These are phyloP conservation scores for Eudorina sp. DNA, from an alignment of 139 green algal genomes.

Conservation along the genomic window DNA sequence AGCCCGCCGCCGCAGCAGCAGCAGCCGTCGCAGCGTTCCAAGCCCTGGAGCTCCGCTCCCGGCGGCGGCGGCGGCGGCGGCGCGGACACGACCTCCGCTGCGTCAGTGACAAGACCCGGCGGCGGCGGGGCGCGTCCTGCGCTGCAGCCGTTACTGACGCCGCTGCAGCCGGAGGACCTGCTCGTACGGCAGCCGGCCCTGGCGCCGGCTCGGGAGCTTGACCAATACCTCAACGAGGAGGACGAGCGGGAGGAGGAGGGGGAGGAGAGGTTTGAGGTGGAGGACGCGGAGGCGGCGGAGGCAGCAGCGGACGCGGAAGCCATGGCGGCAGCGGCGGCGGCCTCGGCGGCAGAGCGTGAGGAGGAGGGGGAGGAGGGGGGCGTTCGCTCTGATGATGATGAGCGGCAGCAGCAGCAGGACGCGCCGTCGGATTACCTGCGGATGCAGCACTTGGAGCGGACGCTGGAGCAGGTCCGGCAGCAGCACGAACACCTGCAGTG, in stretches of 20 bases:
- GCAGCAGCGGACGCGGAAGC: background rate
- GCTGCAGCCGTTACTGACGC: too few species aligned
- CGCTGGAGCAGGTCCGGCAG: background rate
- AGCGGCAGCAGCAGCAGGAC: background rate
- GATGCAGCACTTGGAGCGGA: background rate
- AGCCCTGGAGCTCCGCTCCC: too few species aligned
- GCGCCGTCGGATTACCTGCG: background rate
- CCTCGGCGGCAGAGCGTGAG: too few species aligned
- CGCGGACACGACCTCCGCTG: background rate
- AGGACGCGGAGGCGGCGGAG: background rate
- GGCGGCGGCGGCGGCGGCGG: too few species aligned
- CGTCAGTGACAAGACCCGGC: too few species aligned
- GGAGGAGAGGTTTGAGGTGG: background rate
- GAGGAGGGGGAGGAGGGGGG: too few species aligned
- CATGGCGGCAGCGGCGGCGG: background rate
- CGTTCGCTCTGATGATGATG: too few species aligned
- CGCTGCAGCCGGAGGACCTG: background rate
- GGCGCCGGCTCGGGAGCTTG: background rate
- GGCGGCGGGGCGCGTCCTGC: too few species aligned
- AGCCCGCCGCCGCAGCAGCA: background rate
- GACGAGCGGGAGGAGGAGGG: background rate
- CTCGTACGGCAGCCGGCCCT: background rate
- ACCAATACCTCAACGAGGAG: background rate
- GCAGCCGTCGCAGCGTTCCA: too few species aligned
- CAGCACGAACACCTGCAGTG: conserved; percentile 4